These are phyloP conservation scores for Antitrichia curtipendula DNA, from an alignment of 225 moss, liverwort and hornwort genomes.

Conservation along the genomic window DNA sequence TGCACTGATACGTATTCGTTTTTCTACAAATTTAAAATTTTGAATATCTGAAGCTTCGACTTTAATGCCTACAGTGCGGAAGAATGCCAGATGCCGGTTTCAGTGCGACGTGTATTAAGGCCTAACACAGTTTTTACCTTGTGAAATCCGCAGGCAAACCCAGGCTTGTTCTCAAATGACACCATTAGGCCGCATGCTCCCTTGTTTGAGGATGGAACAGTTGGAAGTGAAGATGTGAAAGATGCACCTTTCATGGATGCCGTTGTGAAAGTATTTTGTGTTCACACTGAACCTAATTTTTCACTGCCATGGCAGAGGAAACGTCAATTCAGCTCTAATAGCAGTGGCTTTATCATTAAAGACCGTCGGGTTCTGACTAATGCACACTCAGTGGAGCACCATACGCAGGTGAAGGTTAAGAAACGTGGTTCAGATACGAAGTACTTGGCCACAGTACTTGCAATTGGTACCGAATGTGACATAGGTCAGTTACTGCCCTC, in stretches of 20 bases:
- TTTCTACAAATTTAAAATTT: not conserved
- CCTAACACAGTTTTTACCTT: not conserved
- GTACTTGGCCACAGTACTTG: slow-evolving; percentile 93
- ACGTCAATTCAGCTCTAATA: slow-evolving; percentile 96
- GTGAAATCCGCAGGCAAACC: slow-evolving; percentile 15
- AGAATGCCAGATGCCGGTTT: not conserved
- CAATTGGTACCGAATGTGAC: slow-evolving; percentile 96
- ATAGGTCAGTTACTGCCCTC: slow-evolving; percentile 53
- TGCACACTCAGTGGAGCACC: slow-evolving; percentile 98
- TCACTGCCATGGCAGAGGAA: slow-evolving; percentile 97
- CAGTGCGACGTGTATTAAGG: not conserved
- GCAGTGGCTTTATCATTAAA: slow-evolving; percentile 87
- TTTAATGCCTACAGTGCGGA: not conserved
- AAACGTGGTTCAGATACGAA: slow-evolving; percentile 98
- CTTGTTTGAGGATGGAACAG: slow-evolving; percentile 58
- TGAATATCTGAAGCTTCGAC: not conserved
- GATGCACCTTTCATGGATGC: slow-evolving; percentile 99
- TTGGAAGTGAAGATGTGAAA: slow-evolving; percentile 82
- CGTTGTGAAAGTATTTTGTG: slow-evolving; percentile 95
- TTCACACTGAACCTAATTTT: slow-evolving; percentile 97
- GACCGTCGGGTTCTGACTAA: slow-evolving; percentile 92
- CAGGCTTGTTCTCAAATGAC: slow-evolving; percentile 53
- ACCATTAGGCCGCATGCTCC: slow-evolving; percentile 38
- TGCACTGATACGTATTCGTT: not conserved
- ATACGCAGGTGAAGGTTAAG: slow-evolving; percentile 98